These are phyloP conservation scores for Tuber borchii DNA, from an alignment of 495 filamentous ascomycete genomes.

Conservation along the genomic window DNA sequence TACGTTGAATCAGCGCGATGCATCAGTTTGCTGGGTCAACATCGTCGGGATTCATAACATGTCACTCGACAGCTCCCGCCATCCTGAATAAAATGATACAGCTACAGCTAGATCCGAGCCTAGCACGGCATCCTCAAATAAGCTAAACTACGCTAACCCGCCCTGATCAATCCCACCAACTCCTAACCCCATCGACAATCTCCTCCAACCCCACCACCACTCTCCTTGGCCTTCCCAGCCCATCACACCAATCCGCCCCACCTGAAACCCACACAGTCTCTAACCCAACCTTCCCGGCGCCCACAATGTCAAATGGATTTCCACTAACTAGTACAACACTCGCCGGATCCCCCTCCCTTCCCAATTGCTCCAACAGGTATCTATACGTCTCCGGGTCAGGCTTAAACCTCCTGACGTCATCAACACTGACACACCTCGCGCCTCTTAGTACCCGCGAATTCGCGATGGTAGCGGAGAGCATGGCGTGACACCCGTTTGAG, in stretches of 20 bases:
- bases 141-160: neutral
- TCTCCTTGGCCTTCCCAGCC: constrained; percentile 22
- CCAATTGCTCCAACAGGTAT: constrained; percentile 53
- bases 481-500: constrained; percentile 62
- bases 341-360: constrained; percentile 46
- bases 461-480: constrained; percentile 56
- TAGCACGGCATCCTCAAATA: neutral
- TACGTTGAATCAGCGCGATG: neutral
- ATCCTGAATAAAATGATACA: neutral
- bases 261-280: constrained; percentile 60
- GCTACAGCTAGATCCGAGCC: neutral
- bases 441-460: constrained; percentile 49
- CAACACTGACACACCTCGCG: constrained; percentile 55
- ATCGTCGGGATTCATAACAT: neutral
- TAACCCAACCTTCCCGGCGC: constrained; percentile 51
- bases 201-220: constrained; percentile 2
- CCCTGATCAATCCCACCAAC: constrained; percentile 12
- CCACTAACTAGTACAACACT: constrained; percentile 61
- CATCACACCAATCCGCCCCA: constrained; percentile 32
- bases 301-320: constrained; percentile 77
- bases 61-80: neutral
- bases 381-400: constrained; percentile 60
- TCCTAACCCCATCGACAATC: constrained; percentile 15
- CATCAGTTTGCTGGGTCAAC: neutral
- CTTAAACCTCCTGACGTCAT: constrained; percentile 59